phyloP scores from a whole-genome alignment of 768 basidiomycete genomes.

The Phaffia tasmanica region DNA sequence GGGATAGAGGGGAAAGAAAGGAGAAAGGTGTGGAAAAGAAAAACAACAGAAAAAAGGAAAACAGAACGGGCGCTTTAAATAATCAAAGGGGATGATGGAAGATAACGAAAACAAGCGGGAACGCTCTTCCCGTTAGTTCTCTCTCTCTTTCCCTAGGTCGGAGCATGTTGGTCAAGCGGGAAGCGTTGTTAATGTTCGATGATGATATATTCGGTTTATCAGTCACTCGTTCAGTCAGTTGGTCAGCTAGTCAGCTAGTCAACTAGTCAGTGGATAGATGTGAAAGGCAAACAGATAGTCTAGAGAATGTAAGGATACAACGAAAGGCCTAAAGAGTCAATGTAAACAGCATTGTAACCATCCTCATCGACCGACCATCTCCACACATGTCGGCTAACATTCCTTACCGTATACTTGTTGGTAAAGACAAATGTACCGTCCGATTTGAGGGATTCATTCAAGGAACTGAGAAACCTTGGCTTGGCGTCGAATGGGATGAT shows the following conservation, averaged over 20 bases:
- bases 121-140: not conserved
- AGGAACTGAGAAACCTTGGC: slow-evolving; percentile 52
- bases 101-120: not conserved
- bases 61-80: too few species aligned
- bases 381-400: not conserved
- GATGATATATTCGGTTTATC: too few species aligned
- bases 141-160: not conserved
- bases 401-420: slow-evolving; percentile 7
- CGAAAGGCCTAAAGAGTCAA: too few species aligned
- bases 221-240: too few species aligned
- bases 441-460: slow-evolving; percentile 57
- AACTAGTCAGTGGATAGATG: too few species aligned
- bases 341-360: too few species aligned
- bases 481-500: slow-evolving; percentile 98
- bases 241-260: too few species aligned
- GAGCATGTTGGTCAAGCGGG: too few species aligned
- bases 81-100: slow-evolving; percentile 2
- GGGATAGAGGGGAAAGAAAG: not conserved
- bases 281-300: too few species aligned
- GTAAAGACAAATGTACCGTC: slow-evolving; percentile 52
- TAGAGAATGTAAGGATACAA: too few species aligned
- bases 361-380: too few species aligned
- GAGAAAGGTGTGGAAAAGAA: not conserved
- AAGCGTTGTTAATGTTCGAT: too few species aligned
- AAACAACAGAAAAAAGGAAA: not conserved